phyloP scores from a whole-genome alignment of 108 stramenopile species.

The Chaetoceros tenuissimus region DNA sequence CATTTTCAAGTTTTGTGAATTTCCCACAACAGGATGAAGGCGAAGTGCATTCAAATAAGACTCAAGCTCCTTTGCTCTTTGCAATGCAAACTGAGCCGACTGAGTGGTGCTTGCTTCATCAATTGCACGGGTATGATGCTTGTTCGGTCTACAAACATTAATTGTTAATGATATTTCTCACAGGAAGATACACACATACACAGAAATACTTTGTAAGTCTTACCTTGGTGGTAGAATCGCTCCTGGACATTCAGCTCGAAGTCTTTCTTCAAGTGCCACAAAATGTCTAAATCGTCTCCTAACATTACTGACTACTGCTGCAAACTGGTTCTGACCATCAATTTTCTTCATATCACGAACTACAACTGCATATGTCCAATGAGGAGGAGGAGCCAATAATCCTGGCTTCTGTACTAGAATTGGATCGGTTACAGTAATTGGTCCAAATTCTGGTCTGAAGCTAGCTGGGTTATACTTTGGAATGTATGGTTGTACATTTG shows the following conservation, averaged over 20 bases:
- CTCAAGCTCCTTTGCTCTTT: constrained; percentile 53
- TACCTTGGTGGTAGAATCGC: constrained; percentile 68
- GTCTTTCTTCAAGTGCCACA: constrained; percentile 71
- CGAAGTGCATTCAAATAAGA: constrained; percentile 53
- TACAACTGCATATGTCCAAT: constrained; percentile 77
- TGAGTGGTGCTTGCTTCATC: constrained; percentile 79
- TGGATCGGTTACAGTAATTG: constrained; percentile 51
- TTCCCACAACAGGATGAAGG: constrained; percentile 52
- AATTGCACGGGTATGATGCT: constrained; percentile 71
- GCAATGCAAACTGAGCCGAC: constrained; percentile 72
- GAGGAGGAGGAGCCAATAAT: constrained; percentile 48
- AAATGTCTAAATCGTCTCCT: constrained; percentile 83
- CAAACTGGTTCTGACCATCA: constrained; percentile 6
- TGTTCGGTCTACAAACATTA: constrained; percentile 49
- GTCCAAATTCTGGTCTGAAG: constrained; percentile 41
- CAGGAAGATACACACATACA: not conserved
- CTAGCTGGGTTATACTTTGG: constrained; percentile 24
- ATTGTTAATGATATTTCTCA: not conserved
- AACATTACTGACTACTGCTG: constrained; percentile 44
- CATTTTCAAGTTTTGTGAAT: constrained; percentile 40
- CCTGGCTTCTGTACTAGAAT: constrained; percentile 51
- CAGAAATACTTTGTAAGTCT: not conserved
- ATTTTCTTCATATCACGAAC: constrained; percentile 21
- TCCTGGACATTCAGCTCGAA: constrained; percentile 62
- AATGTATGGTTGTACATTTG: constrained; percentile 12